phyloP scores from a whole-genome alignment of 2,329 filamentous ascomycete species.

The Ascochyta fabae region DNA sequence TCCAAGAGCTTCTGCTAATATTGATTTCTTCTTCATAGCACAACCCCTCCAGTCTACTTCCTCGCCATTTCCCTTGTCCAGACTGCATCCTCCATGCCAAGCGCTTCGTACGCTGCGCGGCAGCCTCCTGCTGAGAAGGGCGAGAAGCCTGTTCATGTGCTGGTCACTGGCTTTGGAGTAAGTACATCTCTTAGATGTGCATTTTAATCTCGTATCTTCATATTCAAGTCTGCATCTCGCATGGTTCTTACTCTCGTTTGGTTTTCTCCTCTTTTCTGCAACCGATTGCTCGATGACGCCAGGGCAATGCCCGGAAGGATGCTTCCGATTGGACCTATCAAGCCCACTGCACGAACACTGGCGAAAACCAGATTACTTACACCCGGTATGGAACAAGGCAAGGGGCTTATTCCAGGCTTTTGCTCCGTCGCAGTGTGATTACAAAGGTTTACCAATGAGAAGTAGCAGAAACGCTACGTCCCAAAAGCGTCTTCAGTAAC shows the following conservation, averaged over 20 bases:
- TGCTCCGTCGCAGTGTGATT: too few species aligned
- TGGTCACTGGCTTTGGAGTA: constrained; percentile 49
- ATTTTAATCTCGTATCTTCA: neutral
- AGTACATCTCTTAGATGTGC: constrained; percentile 3
- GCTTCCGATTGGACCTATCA: neutral
- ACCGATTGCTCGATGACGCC: neutral
- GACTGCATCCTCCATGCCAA: constrained; percentile 21
- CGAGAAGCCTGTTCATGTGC: constrained; percentile 44
- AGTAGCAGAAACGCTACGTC: too few species aligned
- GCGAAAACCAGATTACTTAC: neutral
- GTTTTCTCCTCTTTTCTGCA: neutral
- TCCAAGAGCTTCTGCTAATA: neutral
- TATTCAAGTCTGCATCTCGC: neutral
- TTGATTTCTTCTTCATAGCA: neutral
- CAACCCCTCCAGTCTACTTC: neutral
- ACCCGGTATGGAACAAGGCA: too few species aligned
- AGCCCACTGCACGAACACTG: neutral
- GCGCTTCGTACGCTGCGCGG: constrained; percentile 30
- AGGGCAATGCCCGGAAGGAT: neutral
- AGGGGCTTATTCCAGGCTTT: too few species aligned
- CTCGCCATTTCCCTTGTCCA: neutral
- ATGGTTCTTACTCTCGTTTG: neutral
- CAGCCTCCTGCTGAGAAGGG: constrained; percentile 38
- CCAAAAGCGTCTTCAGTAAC: too few species aligned
- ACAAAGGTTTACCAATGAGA: too few species aligned